phyloP scores from a whole-genome alignment of 2,329 filamentous ascomycete genomes.

The Epichloe gansuensis region DNA sequence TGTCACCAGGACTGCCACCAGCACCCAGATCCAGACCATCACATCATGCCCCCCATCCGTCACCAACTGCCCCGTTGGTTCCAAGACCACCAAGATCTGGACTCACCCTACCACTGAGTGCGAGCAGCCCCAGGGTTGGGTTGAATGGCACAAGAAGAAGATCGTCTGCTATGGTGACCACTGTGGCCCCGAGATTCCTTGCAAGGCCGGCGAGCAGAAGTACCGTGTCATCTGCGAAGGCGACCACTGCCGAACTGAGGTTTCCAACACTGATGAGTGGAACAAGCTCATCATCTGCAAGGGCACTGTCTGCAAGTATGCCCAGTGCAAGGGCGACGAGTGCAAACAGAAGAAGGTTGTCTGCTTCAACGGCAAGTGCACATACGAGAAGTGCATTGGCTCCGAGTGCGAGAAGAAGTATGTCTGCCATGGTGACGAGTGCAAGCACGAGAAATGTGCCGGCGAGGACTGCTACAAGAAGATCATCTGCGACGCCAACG shows the following conservation, averaged over 20 bases:
- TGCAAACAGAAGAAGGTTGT: constrained; percentile 19
- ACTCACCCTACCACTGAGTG: constrained; percentile 11
- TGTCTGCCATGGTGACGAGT: constrained; percentile 19
- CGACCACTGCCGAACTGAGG: constrained; percentile 16
- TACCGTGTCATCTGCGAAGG: constrained; percentile 21
- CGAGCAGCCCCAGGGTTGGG: constrained; percentile 1
- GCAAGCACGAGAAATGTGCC: constrained; percentile 17
- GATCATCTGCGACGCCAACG: constrained; percentile 14
- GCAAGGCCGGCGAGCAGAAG: constrained; percentile 13
- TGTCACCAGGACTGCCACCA: constrained; percentile 16
- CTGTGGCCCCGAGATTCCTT: constrained; percentile 19
- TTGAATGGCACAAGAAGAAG: constrained; percentile 17
- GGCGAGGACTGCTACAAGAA: constrained; percentile 19
- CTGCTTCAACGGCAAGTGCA: constrained; percentile 21
- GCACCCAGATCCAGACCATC: constrained; percentile 16
- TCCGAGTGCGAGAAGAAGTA: constrained; percentile 21
- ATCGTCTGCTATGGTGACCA: constrained; percentile 22
- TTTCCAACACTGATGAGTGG: constrained; percentile 14
- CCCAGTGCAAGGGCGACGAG: constrained; percentile 12
- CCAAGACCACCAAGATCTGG: constrained; percentile 12
- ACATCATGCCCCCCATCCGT: constrained; percentile 16
- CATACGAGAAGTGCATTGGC: constrained; percentile 14
- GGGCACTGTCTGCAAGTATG: constrained; percentile 17
- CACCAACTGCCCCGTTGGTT: constrained; percentile 13
- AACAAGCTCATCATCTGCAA: constrained; percentile 19